A percentile compares a stretch with the other conserved stretches of the same genome.
Evolutionary conservation across 768 basidiomycete species (phyloP).

Genomic region (Termitomyces sp.): DNA sequence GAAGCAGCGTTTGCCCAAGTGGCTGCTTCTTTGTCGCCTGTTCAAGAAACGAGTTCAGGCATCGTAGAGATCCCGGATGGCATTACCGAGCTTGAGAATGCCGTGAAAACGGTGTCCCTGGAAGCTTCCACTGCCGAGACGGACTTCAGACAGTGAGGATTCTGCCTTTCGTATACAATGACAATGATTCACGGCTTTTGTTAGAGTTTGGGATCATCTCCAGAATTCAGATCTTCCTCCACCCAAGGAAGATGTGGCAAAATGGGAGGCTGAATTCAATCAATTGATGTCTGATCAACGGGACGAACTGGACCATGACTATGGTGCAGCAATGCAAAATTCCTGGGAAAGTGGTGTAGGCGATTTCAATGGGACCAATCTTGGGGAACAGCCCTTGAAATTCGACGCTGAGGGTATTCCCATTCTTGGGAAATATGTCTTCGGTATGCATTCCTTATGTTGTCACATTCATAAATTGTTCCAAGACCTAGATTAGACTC

Average conservation of each 20-base stretch:
- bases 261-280: slow-evolving; percentile 83
- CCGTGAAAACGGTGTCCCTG: slow-evolving; percentile 29
- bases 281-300: slow-evolving; percentile 67
- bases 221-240: slow-evolving; percentile 54
- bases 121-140: slow-evolving; percentile 22
- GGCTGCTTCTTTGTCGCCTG: slow-evolving; percentile 40
- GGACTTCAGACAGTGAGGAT: slow-evolving; percentile 51
- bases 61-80: slow-evolving; percentile 51
- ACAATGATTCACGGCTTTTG: neutral
- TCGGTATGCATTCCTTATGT: slow-evolving; percentile 48
- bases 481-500: slow-evolving; percentile 38
- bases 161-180: neutral
- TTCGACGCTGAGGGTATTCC: slow-evolving; percentile 78
- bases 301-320: slow-evolving; percentile 61
- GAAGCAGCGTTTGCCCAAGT: slow-evolving; percentile 80
- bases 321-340: slow-evolving; percentile 52
- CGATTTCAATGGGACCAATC: slow-evolving; percentile 28
- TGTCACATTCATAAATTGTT: neutral
- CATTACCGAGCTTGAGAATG: slow-evolving; percentile 31
- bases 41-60: slow-evolving; percentile 35
- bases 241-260: slow-evolving; percentile 57
- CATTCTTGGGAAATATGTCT: slow-evolving; percentile 61
- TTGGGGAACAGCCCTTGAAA: slow-evolving; percentile 29
- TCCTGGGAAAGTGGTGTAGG: slow-evolving; percentile 59
- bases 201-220: slow-evolving; percentile 58